Percentiles rank a stretch among this genome's conserved stretches.
phyloP scores from a whole-genome alignment of 441 rosid genomes.

The Gossypium schwendimanii region DNA sequence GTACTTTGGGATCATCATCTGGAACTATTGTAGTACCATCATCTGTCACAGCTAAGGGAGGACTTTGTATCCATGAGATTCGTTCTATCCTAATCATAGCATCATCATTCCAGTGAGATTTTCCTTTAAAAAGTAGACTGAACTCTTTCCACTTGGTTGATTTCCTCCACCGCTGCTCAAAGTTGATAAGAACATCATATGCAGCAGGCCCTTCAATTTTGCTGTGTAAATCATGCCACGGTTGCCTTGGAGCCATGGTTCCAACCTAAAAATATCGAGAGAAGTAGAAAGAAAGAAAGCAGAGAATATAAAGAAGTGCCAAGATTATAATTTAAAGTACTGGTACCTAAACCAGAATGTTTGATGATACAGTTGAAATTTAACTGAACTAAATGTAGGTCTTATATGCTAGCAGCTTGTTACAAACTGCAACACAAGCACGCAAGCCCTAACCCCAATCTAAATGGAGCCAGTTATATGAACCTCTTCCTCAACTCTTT shows the following conservation, averaged over 20 bases:
- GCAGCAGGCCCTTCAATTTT: constrained; percentile 90
- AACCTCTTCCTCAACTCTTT: background rate
- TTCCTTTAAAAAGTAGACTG: constrained; percentile 45
- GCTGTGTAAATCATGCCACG: constrained; percentile 95
- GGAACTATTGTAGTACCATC: constrained; percentile 56
- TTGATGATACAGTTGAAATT: background rate
- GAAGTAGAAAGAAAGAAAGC: background rate
- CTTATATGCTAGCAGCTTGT: background rate
- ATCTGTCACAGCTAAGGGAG: constrained; percentile 23
- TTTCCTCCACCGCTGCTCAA: constrained; percentile 92
- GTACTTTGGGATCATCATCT: constrained; percentile 45
- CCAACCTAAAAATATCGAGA: constrained; percentile 34
- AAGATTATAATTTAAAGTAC: background rate
- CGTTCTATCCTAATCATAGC: constrained; percentile 70
- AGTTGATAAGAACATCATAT: constrained; percentile 85
- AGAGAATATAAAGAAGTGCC: background rate
- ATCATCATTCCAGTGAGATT: constrained; percentile 72
- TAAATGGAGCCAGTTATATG: background rate
- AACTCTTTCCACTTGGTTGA: constrained; percentile 72
- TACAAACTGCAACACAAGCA: background rate
- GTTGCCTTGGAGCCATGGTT: constrained; percentile 79
- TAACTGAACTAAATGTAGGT: background rate
- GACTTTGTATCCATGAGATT: constrained; percentile 86
- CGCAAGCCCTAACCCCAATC: background rate
- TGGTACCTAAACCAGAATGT: background rate